These are phyloP conservation scores for Vaucheria bursata DNA, from an alignment of 352 stramenopile genomes.

Conservation along the genomic window DNA sequence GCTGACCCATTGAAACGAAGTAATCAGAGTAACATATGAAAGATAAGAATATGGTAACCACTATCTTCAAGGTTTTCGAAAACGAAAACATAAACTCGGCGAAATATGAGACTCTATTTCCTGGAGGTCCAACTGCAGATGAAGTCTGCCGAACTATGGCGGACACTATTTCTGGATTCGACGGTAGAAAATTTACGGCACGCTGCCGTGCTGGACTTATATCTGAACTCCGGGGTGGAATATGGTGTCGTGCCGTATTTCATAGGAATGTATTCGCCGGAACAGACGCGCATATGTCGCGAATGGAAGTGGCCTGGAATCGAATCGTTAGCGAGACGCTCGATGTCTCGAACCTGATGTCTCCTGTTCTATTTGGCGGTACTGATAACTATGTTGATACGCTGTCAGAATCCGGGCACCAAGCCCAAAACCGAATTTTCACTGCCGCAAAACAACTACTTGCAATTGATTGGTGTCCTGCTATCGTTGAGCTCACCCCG, in stretches of 20 bases:
- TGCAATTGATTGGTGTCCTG: constrained; percentile 22
- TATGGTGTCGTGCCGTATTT: not conserved
- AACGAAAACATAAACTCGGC: too few relatives aligned
- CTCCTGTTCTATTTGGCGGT: too few relatives aligned
- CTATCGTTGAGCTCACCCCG: constrained; percentile 16
- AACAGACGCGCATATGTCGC: not conserved
- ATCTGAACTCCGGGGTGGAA: not conserved
- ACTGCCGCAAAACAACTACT: constrained; percentile 32
- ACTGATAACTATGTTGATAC: not conserved
- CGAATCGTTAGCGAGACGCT: too few relatives aligned
- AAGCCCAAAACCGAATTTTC: constrained; percentile 14
- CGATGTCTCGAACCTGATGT: too few relatives aligned
- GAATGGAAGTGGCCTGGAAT: not conserved
- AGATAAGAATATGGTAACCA: too few relatives aligned
- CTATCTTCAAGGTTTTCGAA: too few relatives aligned
- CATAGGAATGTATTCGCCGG: not conserved
- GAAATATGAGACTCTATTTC: too few relatives aligned
- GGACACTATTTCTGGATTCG: not conserved
- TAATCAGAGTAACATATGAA: too few relatives aligned
- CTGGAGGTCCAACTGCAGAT: not conserved
- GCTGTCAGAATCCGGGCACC: not conserved
- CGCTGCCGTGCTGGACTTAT: not conserved
- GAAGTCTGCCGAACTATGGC: not conserved
- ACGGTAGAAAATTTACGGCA: not conserved
- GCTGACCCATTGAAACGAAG: too few relatives aligned